Conservation (phyloP, 2,329 filamentous ascomycete species). For the Pseudocercospora fijiensis region DNA sequence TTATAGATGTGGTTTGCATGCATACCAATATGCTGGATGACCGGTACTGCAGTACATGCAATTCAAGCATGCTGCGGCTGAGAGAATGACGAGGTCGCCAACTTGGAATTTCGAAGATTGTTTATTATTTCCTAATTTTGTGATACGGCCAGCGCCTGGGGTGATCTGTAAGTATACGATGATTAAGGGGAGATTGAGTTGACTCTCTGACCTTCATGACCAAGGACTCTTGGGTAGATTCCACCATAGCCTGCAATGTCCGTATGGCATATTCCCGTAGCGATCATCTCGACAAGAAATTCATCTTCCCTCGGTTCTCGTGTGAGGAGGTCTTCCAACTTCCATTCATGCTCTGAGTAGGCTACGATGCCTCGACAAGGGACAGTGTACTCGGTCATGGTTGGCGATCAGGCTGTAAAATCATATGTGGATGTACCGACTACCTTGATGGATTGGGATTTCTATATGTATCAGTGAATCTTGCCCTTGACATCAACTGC, state of each 20-base stretch:
- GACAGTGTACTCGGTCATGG: constrained; percentile 23
- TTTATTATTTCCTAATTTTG: constrained; percentile 20
- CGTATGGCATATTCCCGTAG: constrained; percentile 55
- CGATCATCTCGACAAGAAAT: constrained; percentile 52
- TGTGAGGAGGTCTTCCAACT: constrained; percentile 24
- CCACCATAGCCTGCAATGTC: constrained; percentile 38
- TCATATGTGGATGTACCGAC: not conserved
- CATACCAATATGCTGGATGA: constrained; percentile 38
- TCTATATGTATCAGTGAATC: not conserved
- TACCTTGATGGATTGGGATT: not conserved
- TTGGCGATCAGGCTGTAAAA: not conserved
- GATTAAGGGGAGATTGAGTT: not conserved
- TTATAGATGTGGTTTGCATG: not conserved
- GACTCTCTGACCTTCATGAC: constrained; percentile 26
- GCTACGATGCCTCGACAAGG: constrained; percentile 33
- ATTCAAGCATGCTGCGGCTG: constrained; percentile 44
- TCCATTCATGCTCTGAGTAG: constrained; percentile 30
- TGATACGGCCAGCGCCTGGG: constrained; percentile 26
- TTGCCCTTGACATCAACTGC: not conserved
- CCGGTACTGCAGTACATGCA: constrained; percentile 49
- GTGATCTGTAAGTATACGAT: not conserved
- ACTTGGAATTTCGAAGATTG: constrained; percentile 15
- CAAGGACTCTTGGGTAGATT: constrained; percentile 30
- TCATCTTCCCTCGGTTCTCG: constrained; percentile 41
- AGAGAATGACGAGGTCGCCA: constrained; percentile 48